Conservation (phyloP, 495 filamentous ascomycete species). For the Aspergillus hancockii region DNA sequence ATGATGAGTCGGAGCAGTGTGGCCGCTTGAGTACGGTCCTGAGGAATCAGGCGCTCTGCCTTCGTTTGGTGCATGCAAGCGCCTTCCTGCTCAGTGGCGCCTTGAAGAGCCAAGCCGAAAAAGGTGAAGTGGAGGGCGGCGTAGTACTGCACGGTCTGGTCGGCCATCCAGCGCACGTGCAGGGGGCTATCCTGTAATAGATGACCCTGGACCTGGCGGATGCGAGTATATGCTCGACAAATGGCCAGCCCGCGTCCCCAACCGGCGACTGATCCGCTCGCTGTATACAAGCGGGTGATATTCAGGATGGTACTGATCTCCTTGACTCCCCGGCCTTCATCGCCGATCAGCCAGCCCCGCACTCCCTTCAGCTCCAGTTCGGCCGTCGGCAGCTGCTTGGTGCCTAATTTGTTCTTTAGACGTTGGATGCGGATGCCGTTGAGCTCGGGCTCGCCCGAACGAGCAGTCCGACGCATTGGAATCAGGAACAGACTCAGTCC, state of each 20-base stretch:
- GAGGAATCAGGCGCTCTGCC: conserved; percentile 24
- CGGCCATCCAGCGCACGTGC: conserved; percentile 62
- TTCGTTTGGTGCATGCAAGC: background rate
- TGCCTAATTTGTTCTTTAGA: conserved; percentile 71
- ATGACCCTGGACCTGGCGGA: conserved; percentile 48
- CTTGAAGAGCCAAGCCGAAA: conserved; percentile 61
- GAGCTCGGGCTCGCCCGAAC: too few species aligned
- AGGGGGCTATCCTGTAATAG: conserved; percentile 54
- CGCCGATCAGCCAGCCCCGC: conserved; percentile 65
- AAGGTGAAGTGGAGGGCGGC: conserved; percentile 59
- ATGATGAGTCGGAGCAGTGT: conserved; percentile 64
- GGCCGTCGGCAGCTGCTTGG: conserved; percentile 66
- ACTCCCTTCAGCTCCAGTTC: conserved; percentile 64
- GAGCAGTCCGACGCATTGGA: conserved; percentile 51
- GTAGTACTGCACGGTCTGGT: conserved; percentile 51
- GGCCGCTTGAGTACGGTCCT: conserved; percentile 24
- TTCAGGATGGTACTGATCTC: conserved; percentile 67
- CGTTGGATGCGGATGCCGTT: conserved; percentile 70
- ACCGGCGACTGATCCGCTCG: conserved; percentile 54
- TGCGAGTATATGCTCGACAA: conserved; percentile 55
- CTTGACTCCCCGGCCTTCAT: conserved; percentile 59
- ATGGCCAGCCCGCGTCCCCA: conserved; percentile 56
- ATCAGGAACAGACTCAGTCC: conserved; percentile 67
- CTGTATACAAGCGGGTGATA: conserved; percentile 65
- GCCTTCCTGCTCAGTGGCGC: conserved; percentile 46